These are phyloP conservation scores for Thalassiosira oceanica DNA, from an alignment of 352 stramenopile species.

Conservation along the genomic window DNA sequence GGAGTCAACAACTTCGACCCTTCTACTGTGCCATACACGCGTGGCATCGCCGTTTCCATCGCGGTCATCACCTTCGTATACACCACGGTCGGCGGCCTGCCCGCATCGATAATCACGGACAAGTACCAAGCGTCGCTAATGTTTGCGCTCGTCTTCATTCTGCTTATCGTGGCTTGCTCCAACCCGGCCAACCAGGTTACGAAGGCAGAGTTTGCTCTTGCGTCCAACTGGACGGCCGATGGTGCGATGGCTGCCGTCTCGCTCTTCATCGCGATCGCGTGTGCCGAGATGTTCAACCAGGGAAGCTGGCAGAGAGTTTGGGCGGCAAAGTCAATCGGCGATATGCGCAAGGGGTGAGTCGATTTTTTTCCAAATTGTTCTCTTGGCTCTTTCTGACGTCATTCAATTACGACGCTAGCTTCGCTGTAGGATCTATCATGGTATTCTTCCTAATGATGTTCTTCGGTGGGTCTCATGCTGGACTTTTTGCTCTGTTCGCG, in stretches of 20 bases:
- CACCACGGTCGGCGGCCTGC: constrained; percentile 62
- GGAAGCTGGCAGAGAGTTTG: constrained; percentile 69
- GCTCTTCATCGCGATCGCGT: constrained; percentile 65
- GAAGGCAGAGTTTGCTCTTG: constrained; percentile 47
- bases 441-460: no score
- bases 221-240: constrained; percentile 59
- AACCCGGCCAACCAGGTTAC: constrained; percentile 47
- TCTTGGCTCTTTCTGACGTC: no score
- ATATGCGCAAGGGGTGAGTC: constrained; percentile 63
- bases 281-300: constrained; percentile 79
- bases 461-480: no score
- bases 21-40: constrained; percentile 49
- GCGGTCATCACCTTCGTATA: constrained; percentile 69
- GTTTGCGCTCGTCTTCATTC: constrained; percentile 54
- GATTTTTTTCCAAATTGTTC: no score
- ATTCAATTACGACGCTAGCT: no score
- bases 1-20: constrained; percentile 36
- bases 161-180: constrained; percentile 57
- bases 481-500: no score
- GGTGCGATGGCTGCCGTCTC: constrained; percentile 60
- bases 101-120: constrained; percentile 73
- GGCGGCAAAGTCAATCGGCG: constrained; percentile 54
- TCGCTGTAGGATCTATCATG: no score
- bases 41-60: constrained; percentile 52
- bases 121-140: constrained; percentile 70